Evolutionary conservation across 1,284 basidiomycete genomes (phyloP), one percentile per base, ranked within the genome.

Genomic region (Malassezia psittaci): DNA sequence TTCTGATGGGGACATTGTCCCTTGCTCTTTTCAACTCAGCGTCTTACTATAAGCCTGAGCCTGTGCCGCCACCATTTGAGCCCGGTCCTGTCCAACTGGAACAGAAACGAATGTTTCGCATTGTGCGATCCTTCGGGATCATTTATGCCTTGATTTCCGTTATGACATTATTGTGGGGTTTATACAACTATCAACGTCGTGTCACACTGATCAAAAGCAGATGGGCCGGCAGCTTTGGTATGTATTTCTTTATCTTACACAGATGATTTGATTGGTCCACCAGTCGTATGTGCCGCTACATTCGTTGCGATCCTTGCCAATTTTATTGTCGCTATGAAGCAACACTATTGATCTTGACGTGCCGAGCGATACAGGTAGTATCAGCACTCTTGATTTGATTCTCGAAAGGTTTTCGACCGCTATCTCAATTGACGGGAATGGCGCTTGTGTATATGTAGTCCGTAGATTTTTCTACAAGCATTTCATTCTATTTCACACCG

Each of bases 211-310:
- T 98, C 66, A 85, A 87, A 32, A 83, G 85, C 60, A 81, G 90
- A 49, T 87, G 91, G 77, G 85, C 89, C n/a, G 88, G 88, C 2
- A 83, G 86, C 68, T 94, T 96, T 69, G 89, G 89, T 90, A 42
- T 36, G 56, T 58, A 1, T 19, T 5, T 9, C n/a, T 3, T 34
- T 41, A 9, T 4, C 36, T 48, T 24, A 51, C 15, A 5, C 54
- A 65, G 70, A 71, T 56, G 70, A 74, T 38, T 53, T 74, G 36
- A 58, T 69, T 35, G 72, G 72, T 15, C 72, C 72, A n/a, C 69
- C 69, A 12, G 45, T 71, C 15, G 67, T 74, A 52, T 72, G 72
- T 47, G 64, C 60, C 19, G 67, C 64, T 5, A 62, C 69, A 19
- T 74, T 74, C 44, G 50, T 72, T 34, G 72, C 69, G 2, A 67